Evolutionary conservation across 2,329 filamentous ascomycete genomes (phyloP).

Genomic region (Metarhizium humberi): DNA sequence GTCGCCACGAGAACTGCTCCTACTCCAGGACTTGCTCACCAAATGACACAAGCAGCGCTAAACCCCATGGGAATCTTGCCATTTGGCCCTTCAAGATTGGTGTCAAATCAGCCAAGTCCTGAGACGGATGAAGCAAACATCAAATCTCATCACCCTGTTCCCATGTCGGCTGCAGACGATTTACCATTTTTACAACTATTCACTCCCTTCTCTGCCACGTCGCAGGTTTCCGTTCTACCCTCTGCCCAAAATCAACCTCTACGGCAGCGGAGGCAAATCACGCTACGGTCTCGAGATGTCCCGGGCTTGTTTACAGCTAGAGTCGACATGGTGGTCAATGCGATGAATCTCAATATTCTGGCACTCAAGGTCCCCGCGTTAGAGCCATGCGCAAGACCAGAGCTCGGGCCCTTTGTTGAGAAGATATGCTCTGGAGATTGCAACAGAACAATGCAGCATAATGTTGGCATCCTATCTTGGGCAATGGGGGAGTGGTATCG

Average conservation of each 20-base stretch:
- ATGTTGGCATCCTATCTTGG: conserved; percentile 54
- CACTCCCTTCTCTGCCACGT: conserved; percentile 55
- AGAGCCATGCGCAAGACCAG: conserved; percentile 47
- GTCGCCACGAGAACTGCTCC: conserved; percentile 24
- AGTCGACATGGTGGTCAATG: conserved; percentile 49
- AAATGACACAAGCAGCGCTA: conserved; percentile 38
- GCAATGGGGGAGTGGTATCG: conserved; percentile 61
- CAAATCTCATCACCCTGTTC: conserved; percentile 55
- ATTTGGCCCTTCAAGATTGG: conserved; percentile 30
- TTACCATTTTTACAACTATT: conserved; percentile 64
- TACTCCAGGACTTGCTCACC: conserved; percentile 21
- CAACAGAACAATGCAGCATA: conserved; percentile 40
- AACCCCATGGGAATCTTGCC: conserved; percentile 44
- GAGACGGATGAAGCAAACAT: conserved; percentile 30
- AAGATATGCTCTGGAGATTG: conserved; percentile 27
- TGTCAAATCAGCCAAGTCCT: conserved; percentile 14
- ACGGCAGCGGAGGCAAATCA: conserved; percentile 48
- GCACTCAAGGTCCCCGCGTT: conserved; percentile 44
- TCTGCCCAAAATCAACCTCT: conserved; percentile 22
- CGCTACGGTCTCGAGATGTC: conserved; percentile 29
- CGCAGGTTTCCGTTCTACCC: conserved; percentile 38
- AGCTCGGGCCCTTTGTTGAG: conserved; percentile 46
- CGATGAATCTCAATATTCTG: conserved; percentile 39
- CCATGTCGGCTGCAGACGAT: conserved; percentile 53
- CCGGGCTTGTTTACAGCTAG: conserved; percentile 47